Percentiles rank a stretch among this genome's conserved stretches.
Conservation (phyloP, 768 basidiomycete genomes). For the Trametes maxima region DNA sequence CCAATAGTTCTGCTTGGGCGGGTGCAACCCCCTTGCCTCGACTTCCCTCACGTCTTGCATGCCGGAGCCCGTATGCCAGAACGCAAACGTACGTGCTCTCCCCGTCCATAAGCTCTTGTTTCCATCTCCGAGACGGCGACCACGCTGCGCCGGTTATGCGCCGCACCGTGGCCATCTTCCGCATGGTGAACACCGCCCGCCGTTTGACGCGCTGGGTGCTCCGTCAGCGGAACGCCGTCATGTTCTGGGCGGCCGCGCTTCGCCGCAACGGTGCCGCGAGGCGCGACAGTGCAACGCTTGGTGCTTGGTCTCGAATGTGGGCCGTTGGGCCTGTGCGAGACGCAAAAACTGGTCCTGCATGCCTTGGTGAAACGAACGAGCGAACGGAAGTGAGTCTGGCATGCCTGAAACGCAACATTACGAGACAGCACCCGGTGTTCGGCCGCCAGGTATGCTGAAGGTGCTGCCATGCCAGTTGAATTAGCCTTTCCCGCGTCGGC, state of each 20-base stretch:
- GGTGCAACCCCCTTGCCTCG: conserved; percentile 82
- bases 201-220: neutral
- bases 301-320: too few relatives aligned
- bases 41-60: conserved; percentile 63
- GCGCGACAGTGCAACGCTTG: too few relatives aligned
- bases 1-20: conserved; percentile 75
- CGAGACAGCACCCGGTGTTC: too few relatives aligned
- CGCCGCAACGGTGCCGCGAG: neutral
- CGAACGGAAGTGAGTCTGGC: too few relatives aligned
- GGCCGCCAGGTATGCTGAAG: too few relatives aligned
- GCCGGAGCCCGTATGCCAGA: conserved; percentile 73
- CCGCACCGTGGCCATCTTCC: neutral
- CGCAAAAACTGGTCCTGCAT: too few relatives aligned
- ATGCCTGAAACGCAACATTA: too few relatives aligned
- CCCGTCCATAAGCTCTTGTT: conserved; percentile 1
- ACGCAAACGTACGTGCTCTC: conserved; percentile 48
- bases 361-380: too few relatives aligned
- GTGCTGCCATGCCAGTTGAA: too few relatives aligned
- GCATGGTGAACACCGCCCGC: conserved; percentile 8
- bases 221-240: neutral
- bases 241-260: neutral
- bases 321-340: too few relatives aligned
- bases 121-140: neutral
- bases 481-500: too few relatives aligned
- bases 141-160: conserved; percentile 6